Conservation (phyloP, 352 stramenopile genomes). For the Phytophthora megakarya region DNA sequence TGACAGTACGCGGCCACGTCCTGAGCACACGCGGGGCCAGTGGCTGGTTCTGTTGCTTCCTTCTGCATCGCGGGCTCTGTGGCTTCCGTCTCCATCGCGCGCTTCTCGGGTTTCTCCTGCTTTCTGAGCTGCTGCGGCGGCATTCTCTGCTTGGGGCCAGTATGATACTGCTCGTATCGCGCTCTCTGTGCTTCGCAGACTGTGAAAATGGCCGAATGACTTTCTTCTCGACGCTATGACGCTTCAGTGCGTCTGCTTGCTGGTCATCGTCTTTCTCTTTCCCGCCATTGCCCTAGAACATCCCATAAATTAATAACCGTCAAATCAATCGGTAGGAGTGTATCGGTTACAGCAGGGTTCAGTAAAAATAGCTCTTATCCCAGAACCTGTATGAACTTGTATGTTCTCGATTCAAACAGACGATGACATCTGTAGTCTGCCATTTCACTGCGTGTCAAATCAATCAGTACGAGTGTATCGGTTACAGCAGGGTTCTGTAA, state of each 20-base stretch:
- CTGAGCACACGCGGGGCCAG: constrained; percentile 37
- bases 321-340: background rate
- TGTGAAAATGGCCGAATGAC: constrained; percentile 32
- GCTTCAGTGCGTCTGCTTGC: constrained; percentile 6
- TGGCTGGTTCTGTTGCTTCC: constrained; percentile 4
- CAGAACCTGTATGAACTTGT: background rate
- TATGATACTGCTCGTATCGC: too few species aligned
- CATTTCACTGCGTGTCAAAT: background rate
- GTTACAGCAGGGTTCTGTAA: background rate
- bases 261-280: constrained; percentile 26
- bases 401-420: constrained; percentile 4
- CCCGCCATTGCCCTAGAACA: background rate
- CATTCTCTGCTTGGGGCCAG: constrained; percentile 17
- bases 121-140: constrained; percentile 6
- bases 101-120: constrained; percentile 4
- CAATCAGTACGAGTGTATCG: background rate
- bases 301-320: background rate
- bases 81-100: constrained; percentile 1
- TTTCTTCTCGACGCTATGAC: constrained; percentile 13
- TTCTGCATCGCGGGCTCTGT: background rate
- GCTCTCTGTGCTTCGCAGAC: too few species aligned
- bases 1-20: constrained; percentile 52
- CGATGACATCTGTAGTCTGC: constrained; percentile 2
- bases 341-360: background rate
- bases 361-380: background rate